Base-by-base conservation (phyloP, 2,329 filamentous ascomycete species). In the Zymoseptoria crescenta region DNA sequence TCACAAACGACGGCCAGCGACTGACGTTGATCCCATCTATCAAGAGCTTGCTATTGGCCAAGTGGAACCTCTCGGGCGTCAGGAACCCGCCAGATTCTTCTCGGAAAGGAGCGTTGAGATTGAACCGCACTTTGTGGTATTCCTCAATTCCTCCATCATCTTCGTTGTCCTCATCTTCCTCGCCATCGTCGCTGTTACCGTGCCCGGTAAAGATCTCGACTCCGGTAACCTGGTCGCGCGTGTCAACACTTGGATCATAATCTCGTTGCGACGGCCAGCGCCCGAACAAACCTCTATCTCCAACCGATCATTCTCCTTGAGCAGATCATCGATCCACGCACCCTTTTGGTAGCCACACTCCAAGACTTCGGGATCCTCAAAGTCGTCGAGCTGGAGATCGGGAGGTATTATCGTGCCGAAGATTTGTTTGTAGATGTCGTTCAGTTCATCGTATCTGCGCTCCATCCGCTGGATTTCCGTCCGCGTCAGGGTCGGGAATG, bases 21-120 rank as follows among this genome's bases (percentile, higher is more conserved):
- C 80, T 76, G 59, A 79, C 76, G 68, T 92, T 81, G 67, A 96
- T 88, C 0, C 89, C 91, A 21, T 84, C 84, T 64, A 82, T 79
- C 72, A 90, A 77, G 74, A 88, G 81, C 65, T 86, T 84, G 66
- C 89, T 96, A 69, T 96, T 88, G 55, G 96, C 85, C 56, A 96
- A 76, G 67, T 96, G 89, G 76, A 95, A 96, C 58, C 79, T 69
- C 85, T 86, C 55, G 2, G 64, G 67, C 28, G 56, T 49, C 28
- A 74, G 61, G 19, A 57, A 56, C 2, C 56, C 54, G 27, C 63
- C 58, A 16, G 58, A 61, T 41, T 65, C 62, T 41, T 61, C 52
- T 28, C 66, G 62, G 52, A 73, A 71, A 5, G 66, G 59, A 24
- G 62, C 67, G 52, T 73, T 74, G n/a, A 74, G 59, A 52, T 74